Conservation (phyloP, 345 rosid species). For the Clarkia xantiana region DNA sequence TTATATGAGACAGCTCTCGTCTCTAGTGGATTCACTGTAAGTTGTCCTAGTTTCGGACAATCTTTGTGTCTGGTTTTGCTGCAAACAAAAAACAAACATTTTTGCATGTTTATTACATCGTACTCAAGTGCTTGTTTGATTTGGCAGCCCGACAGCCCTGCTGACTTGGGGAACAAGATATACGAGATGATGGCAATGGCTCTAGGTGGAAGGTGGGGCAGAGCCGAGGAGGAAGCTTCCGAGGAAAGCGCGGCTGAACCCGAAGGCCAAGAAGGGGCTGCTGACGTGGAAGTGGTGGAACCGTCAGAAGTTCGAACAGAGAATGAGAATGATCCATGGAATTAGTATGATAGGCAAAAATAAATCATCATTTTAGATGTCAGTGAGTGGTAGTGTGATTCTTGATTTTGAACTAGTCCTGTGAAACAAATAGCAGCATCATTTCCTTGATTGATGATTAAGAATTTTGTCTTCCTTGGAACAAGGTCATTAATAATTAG, state of each 20-base stretch:
- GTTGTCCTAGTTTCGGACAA: slow-evolving; percentile 10
- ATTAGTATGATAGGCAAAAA: slow-evolving; percentile 19
- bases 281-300: slow-evolving; percentile 56
- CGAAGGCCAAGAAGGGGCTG: slow-evolving; percentile 9
- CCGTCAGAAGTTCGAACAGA: slow-evolving; percentile 81
- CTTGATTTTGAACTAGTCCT: no score
- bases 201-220: slow-evolving; percentile 96
- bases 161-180: slow-evolving; percentile 85
- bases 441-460: no score
- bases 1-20: slow-evolving; percentile 83
- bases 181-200: slow-evolving; percentile 99
- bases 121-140: neutral
- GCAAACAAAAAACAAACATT: no score
- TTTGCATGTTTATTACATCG: slow-evolving; percentile 12
- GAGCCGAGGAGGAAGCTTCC: slow-evolving; percentile 33
- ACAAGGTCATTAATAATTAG: no score
- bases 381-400: no score
- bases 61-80: neutral
- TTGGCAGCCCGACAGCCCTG: slow-evolving; percentile 92
- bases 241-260: slow-evolving; percentile 21
- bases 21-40: slow-evolving; percentile 92
- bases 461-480: no score
- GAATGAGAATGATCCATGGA: slow-evolving; percentile 61
- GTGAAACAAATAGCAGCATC: no score
- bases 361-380: no score